Conservation (phyloP, 176 grass and related monocot species). For the Eragrostis nindensis region DNA sequence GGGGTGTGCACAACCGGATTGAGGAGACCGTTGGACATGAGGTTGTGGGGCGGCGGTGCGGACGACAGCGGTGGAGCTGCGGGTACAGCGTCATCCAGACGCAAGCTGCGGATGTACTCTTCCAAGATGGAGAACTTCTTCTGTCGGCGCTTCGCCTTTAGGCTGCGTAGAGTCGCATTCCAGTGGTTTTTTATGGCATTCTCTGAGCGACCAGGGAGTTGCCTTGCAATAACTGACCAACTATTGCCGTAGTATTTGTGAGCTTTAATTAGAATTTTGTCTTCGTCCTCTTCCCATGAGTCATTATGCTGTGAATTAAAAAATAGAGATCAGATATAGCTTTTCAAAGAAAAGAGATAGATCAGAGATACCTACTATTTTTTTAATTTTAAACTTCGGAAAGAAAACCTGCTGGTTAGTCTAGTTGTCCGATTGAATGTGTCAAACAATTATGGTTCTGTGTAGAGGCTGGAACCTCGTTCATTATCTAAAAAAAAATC, state of each 20-base stretch:
- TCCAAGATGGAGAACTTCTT: constrained; percentile 56
- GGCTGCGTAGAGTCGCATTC: constrained; percentile 75
- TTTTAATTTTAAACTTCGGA: too few species aligned
- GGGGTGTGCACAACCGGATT: neutral
- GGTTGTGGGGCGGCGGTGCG: neutral
- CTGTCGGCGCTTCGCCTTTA: constrained; percentile 47
- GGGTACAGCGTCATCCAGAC: neutral
- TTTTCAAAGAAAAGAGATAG: too few species aligned
- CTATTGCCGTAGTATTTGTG: constrained; percentile 61
- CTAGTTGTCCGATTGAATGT: too few species aligned
- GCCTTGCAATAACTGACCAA: constrained; percentile 63
- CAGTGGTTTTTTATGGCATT: constrained; percentile 91
- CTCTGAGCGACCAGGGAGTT: constrained; percentile 65
- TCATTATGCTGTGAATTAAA: constrained; percentile 66
- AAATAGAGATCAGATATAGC: too few species aligned
- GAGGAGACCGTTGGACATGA: neutral
- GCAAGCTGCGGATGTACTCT: constrained; percentile 56
- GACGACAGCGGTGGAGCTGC: neutral
- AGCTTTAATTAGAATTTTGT: constrained; percentile 51
- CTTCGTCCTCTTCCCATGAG: constrained; percentile 67
- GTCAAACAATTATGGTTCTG: too few species aligned
- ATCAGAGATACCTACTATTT: too few species aligned
- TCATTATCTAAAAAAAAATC: too few species aligned
- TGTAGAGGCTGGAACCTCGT: too few species aligned
- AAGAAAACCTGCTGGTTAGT: too few species aligned